Base-by-base conservation (phyloP, 78 protist species). In the Dictyostelium brefeldianum region DNA sequence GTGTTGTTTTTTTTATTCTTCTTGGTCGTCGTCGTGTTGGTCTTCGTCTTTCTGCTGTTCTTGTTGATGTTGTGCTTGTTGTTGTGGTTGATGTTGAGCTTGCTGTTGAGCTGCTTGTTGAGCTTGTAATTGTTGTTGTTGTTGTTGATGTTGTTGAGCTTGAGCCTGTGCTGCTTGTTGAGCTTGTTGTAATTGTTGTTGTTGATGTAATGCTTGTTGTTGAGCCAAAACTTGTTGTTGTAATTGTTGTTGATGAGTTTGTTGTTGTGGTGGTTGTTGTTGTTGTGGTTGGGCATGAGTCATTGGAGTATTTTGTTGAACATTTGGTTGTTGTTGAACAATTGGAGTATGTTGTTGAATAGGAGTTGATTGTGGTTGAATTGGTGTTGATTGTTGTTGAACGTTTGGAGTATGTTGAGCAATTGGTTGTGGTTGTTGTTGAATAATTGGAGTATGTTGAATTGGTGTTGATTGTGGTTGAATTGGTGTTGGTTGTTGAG, bases 341-440 rank as follows among this genome's bases (percentile, higher is more conserved):
- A 50, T 57, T 57, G n/a, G 70, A 8, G n/a, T 29, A 25, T 22
- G 70, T 62, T 62, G n/a, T 62, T 62, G 70, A 9, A 3, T 25
- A 22, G n/a, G 70, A 10, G n/a, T 29, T 5, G 36, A 9, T 25
- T 62, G 70, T 62, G 17, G 51, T 51, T 47, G 43, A 36, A 36
- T 36, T 18, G 0, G 46, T 20, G 4, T 54, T 11, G 6, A 27
- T 78, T 78, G 83, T 47, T 0, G 70, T 54, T 53, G 29, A 6
- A 1, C 0, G 10, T 36, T 41, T 47, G 2, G 62, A 14, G n/a
- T 65, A n/a, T n/a, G n/a, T n/a, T n/a, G n/a, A n/a, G n/a, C n/a
- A n/a, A n/a, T n/a, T 70, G 29, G 83, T 41, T 36, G 46, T 20
- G 3, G 18, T 79, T 57, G 87, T 27, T 0, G 87, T n/a, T 64